A percentile compares a stretch with the other conserved stretches of the same genome.
Conservation (phyloP, 2,329 filamentous ascomycete genomes). For the Trichoderma asperellum region DNA sequence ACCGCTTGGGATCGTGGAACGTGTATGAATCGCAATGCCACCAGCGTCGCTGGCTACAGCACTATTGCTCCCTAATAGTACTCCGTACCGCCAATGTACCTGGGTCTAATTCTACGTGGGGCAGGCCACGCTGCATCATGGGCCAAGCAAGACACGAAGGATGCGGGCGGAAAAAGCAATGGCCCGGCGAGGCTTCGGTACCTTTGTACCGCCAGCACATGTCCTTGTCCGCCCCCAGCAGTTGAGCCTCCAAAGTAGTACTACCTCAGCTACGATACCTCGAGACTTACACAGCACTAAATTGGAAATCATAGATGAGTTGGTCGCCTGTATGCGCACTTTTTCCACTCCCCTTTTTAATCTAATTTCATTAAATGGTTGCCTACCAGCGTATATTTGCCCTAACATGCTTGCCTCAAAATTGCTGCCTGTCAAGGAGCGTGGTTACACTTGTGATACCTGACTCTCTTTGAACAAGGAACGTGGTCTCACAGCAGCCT, state of each 20-base stretch:
- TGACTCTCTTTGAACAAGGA: neutral
- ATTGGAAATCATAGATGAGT: neutral
- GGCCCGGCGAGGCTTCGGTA: conserved; percentile 22
- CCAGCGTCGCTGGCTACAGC: conserved; percentile 10
- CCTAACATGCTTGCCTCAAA: neutral
- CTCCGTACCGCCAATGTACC: conserved; percentile 3
- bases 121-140: conserved; percentile 28
- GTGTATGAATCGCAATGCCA: conserved; percentile 25
- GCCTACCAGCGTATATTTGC: neutral
- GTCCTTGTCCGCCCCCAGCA: neutral
- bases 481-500: neutral
- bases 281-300: neutral
- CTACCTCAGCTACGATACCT: neutral
- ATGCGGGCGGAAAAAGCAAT: conserved; percentile 27
- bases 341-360: neutral
- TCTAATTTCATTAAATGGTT: neutral
- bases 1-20: conserved; percentile 6
- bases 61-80: conserved; percentile 10
- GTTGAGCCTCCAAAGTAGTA: neutral
- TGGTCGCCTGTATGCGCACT: neutral
- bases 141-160: neutral
- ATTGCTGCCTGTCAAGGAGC: neutral
- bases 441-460: neutral
- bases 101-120: conserved; percentile 27
- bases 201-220: neutral